Conservation (phyloP, 306 rosid species). For the Malus domestica region ASM211411v1 NC_041805.1:9288501-9289000, state of each 20-base stretch:
- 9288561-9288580: background rate
- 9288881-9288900: background rate
- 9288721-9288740: background rate
- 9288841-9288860: background rate
- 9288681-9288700: background rate
- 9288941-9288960: background rate
- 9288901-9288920: background rate
- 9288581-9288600: background rate
- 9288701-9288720: background rate
- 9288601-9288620: background rate
- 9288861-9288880: too few species aligned
- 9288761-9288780: background rate
- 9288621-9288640: background rate
- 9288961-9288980: background rate
- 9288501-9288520: background rate
- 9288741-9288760: background rate
- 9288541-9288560: background rate
- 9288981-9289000: constrained; percentile 4
- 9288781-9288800: background rate
- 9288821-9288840: background rate
- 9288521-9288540: background rate
- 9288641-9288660: background rate
- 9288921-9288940: background rate
- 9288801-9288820: background rate
- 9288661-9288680: background rate